phyloP scores from a whole-genome alignment of 306 rosid genomes.

The Trifolium dubium region DNA sequence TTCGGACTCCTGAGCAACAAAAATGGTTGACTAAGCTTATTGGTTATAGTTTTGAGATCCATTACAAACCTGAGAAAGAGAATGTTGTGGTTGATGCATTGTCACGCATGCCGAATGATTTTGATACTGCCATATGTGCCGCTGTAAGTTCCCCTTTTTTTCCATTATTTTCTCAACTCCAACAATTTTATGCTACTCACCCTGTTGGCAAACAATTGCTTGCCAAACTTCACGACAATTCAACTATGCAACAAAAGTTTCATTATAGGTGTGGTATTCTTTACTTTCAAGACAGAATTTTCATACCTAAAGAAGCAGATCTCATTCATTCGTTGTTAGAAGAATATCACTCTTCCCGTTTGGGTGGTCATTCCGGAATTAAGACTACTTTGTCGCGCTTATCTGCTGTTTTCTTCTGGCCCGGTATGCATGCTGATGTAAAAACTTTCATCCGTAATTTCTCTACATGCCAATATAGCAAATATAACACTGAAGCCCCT shows the following conservation, averaged over 20 bases:
- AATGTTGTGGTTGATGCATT: neutral
- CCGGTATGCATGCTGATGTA: neutral
- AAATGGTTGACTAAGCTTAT: neutral
- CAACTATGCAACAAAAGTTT: neutral
- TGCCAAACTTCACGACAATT: neutral
- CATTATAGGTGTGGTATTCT: neutral
- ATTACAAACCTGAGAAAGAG: neutral
- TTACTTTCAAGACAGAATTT: neutral
- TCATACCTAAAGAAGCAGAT: neutral
- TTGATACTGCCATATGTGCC: neutral
- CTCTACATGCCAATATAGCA: neutral
- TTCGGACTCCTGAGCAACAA: too few relatives aligned
- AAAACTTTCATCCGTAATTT: too few relatives aligned
- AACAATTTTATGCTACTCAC: neutral
- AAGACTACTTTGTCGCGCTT: neutral
- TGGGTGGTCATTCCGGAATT: neutral
- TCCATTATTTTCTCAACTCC: neutral
- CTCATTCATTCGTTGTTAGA: neutral
- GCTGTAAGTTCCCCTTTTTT: neutral
- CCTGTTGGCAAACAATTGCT: neutral
- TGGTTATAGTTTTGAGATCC: neutral
- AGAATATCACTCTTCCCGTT: neutral
- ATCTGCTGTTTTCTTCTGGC: neutral
- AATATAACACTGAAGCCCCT: neutral
- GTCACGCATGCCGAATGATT: neutral